A percentile compares a stretch with the other conserved stretches of the same genome.
Evolutionary conservation across 2,329 filamentous ascomycete species (phyloP).

Genomic region (Ampelomyces quisqualis): DNA sequence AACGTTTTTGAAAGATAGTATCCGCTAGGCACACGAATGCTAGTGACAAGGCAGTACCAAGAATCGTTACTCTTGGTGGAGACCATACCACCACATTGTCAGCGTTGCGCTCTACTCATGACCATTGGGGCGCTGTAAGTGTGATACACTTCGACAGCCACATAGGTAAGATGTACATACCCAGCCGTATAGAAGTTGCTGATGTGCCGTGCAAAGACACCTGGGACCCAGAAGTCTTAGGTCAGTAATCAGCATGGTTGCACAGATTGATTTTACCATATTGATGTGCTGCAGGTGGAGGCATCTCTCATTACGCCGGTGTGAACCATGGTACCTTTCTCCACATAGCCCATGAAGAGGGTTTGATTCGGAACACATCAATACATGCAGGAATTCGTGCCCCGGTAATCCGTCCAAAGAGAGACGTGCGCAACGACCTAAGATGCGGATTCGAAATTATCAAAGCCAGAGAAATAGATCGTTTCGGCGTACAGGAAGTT

Average conservation of each 20-base stretch:
- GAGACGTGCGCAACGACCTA: conserved; percentile 58
- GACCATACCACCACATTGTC: conserved; percentile 59
- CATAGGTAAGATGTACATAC: conserved; percentile 38
- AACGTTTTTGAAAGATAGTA: conserved; percentile 37
- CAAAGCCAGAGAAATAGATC: conserved; percentile 58
- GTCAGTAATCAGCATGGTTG: conserved; percentile 33
- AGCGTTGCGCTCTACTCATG: conserved; percentile 52
- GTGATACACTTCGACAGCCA: conserved; percentile 62
- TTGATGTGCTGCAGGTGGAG: conserved; percentile 48
- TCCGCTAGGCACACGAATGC: conserved; percentile 52
- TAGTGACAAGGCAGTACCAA: conserved; percentile 48
- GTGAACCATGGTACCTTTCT: conserved; percentile 64
- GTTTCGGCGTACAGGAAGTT: conserved; percentile 50
- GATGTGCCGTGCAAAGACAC: conserved; percentile 47
- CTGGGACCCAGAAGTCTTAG: conserved; percentile 57
- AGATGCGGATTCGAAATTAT: conserved; percentile 61
- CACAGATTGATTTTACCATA: background rate
- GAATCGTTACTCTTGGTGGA: conserved; percentile 57
- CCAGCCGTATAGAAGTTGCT: background rate
- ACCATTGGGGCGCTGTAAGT: conserved; percentile 56
- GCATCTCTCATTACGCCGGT: conserved; percentile 61
- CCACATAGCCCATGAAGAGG: conserved; percentile 63
- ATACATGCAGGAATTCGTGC: conserved; percentile 64
- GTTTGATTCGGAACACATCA: conserved; percentile 59
- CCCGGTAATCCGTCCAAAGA: conserved; percentile 52